phyloP scores from a whole-genome alignment of 2,329 filamentous ascomycete genomes.

The Aspergillus versicolor region DNA sequence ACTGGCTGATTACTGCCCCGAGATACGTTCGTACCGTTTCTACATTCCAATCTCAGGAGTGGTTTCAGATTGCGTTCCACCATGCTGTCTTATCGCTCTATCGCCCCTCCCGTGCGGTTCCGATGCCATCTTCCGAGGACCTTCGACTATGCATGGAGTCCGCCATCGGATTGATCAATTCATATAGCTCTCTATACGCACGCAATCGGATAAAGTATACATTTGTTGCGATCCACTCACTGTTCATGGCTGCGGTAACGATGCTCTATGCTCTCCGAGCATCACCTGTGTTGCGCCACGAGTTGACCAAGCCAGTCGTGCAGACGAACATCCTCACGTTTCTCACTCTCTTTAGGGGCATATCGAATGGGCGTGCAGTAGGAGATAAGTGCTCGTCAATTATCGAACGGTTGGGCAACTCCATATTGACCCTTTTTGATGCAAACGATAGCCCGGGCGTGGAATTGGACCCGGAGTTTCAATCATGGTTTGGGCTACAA shows the following conservation, averaged over 20 bases:
- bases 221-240: constrained; percentile 25
- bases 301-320: constrained; percentile 11
- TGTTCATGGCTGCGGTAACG: constrained; percentile 30
- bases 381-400: constrained; percentile 20
- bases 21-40: constrained; percentile 22
- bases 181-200: constrained; percentile 23
- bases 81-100: constrained; percentile 25
- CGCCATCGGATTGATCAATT: constrained; percentile 14
- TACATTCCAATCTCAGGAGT: constrained; percentile 27
- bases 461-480: constrained; percentile 23
- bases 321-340: constrained; percentile 14
- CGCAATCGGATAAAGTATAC: constrained; percentile 29
- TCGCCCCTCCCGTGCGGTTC: constrained; percentile 23
- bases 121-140: constrained; percentile 12
- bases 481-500: constrained; percentile 25
- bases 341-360: constrained; percentile 12
- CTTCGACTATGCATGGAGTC: constrained; percentile 12
- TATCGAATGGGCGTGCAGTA: constrained; percentile 16
- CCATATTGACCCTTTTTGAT: constrained; percentile 19
- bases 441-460: constrained; percentile 6
- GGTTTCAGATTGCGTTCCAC: constrained; percentile 30
- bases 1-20: constrained; percentile 25
- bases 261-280: constrained; percentile 28
- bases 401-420: constrained; percentile 18
- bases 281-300: constrained; percentile 15